A percentile compares a stretch with the other conserved stretches of the same genome.
Conservation (phyloP, 768 basidiomycete species). For the Suillus americanus region DNA sequence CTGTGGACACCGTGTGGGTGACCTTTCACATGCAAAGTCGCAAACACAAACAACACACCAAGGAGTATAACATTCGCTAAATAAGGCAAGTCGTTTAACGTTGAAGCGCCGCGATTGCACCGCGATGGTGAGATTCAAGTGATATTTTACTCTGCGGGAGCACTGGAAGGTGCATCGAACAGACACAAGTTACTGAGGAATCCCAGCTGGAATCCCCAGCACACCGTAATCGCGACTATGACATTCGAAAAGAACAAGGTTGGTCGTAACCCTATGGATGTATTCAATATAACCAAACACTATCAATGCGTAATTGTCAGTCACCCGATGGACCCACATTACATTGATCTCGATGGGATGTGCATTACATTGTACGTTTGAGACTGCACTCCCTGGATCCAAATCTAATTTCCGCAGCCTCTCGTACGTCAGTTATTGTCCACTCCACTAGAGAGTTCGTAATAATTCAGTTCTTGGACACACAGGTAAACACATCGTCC, state of each 20-base stretch:
- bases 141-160: no score
- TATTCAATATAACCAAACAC: background rate
- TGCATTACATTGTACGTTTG: background rate
- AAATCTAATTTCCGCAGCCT: background rate
- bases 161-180: no score
- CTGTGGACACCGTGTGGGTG: conserved; percentile 9
- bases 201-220: no score
- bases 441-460: background rate
- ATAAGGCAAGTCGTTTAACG: conserved; percentile 15
- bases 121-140: background rate
- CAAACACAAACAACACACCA: background rate
- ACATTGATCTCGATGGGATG: background rate
- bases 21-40: conserved; percentile 4
- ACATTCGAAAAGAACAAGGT: background rate
- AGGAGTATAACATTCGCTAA: conserved; percentile 8
- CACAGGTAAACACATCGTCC: conserved; percentile 11
- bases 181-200: no score
- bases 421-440: background rate
- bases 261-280: background rate
- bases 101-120: background rate
- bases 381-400: background rate
- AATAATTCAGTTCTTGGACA: background rate
- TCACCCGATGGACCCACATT: background rate
- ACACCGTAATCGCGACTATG: no score
- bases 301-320: background rate